Base-by-base conservation (phyloP, 345 rosid species). In the Eutrema heterophyllum region DNA sequence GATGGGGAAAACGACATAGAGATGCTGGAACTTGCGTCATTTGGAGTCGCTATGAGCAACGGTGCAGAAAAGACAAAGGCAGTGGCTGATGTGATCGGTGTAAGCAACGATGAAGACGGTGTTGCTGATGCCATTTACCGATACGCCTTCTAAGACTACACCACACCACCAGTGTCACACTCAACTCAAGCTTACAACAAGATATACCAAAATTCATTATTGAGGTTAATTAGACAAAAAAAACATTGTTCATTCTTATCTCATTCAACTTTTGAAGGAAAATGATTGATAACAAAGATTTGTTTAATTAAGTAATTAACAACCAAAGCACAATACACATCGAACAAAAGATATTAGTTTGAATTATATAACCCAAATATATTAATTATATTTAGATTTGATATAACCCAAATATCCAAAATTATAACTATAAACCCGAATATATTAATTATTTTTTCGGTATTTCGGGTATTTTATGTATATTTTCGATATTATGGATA, bases 1-100 rank as follows among this genome's bases (percentile, higher is more conserved):
- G 99, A 89, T 66, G 99, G 98, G 14, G 99, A 96, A 78, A 92
- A 92, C 30, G 98, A 95, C 59, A 64, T 82, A 7, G 94, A 92
- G 84, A 92, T 92, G 97, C 96, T 92, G 35, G 85, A 92, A 81
- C 53, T 95, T 71, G 99, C 97, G 16, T 81, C 98, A 14, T 80
- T 84, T 4, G 99, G 97, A 45, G 61, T 92, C 40, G 98, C 89
- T 73, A 83, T 92, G 16, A 83, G 97, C 78, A 95, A 92, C 51
- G 99, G 90, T 44, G 68, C 97, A 14, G 92, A 88, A 68, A 95
- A 89, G 81, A 81, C 98, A n/a, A 94, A 95, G 74, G 92, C 88
- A 0, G 92, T 86, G 74, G 97, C 99, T 14, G 60, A 91, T 67
- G 84, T 82, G 62, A 80, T 91, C 29, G 96, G 97, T 68, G 57